Evolutionary conservation across 495 filamentous ascomycete species (phyloP), one percentile per base, ranked within the genome.

Genomic region (Talaromyces ruber): DNA sequence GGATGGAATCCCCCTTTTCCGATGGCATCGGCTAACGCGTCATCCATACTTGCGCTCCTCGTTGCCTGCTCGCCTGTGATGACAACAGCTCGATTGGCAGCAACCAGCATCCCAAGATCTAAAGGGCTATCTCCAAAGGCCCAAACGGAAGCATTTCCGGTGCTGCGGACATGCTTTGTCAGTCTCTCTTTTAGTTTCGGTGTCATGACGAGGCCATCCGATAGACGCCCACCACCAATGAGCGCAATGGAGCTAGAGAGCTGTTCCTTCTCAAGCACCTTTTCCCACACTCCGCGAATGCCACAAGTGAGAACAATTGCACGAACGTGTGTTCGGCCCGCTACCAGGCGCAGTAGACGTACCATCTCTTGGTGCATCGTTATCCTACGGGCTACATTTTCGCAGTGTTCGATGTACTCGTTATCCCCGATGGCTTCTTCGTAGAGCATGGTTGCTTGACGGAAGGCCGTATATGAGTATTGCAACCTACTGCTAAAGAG

Each of bases 71-170:
- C 67, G 24, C 84, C 83, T 22, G 85, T 82, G 1, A 88, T 79
- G 14, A 88, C 72, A 32, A 87, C 66, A 26, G 85, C 82, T 61
- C 79, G 62, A 66, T 88, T 66, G 26, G 85, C 84, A 51, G 71
- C 64, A 3, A 24, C 58, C 24, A 88, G 56, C 86, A 89, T 89
- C 12, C 70, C 67, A 26, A 88, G 28, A 66, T 89, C 86, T 25
- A 86, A 61, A 1, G 76, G 76, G 66, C 85, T 84, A 64, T 88
- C 84, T 60, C 86, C 85, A 66, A 89, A 85, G 0, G 84, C 86
- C 70, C 77, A 83, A 24, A 86, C 79, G 51, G 77, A 71, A 26
- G 76, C 39, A 0, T 72, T 8, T 58, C 80, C 63, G 8, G 6
- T 7, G 4, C 67, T 30, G 59, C 68, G 66, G 26, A 88, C 65